Conservation (phyloP, 305 asterid species). For the Ajuga reptans region DNA sequence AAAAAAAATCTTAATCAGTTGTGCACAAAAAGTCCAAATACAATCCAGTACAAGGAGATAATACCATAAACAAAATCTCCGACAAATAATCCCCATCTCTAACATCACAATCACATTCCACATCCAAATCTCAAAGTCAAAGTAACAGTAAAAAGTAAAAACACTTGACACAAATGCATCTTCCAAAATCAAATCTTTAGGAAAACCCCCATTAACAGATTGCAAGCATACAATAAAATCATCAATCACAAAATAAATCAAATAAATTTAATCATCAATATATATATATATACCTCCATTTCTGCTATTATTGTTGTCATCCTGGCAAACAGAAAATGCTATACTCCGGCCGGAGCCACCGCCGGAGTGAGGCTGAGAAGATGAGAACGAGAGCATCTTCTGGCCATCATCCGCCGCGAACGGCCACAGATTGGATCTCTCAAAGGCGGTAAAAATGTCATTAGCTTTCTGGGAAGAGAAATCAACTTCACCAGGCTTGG, state of each 20-base stretch:
- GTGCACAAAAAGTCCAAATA: constrained; percentile 15
- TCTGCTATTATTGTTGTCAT: constrained; percentile 18
- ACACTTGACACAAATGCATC: not conserved
- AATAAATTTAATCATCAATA: not conserved
- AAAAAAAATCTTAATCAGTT: too few species aligned
- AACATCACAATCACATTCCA: constrained; percentile 11
- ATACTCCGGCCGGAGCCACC: constrained; percentile 28
- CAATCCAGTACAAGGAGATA: constrained; percentile 13
- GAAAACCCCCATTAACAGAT: not conserved
- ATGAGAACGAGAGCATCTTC: constrained; percentile 73
- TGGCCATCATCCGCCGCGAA: constrained; percentile 40
- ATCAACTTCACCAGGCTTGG: constrained; percentile 34
- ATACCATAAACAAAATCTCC: constrained; percentile 16
- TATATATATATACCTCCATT: constrained; percentile 25
- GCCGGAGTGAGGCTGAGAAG: constrained; percentile 26
- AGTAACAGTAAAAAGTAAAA: not conserved
- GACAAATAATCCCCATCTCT: constrained; percentile 14
- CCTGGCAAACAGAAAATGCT: constrained; percentile 30
- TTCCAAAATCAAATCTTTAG: not conserved
- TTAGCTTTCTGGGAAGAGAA: constrained; percentile 21
- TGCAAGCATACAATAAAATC: not conserved
- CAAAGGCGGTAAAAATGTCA: constrained; percentile 26
- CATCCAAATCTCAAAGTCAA: constrained; percentile 28
- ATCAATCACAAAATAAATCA: not conserved
- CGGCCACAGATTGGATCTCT: constrained; percentile 56